These are phyloP conservation scores for Microthlaspi erraticum DNA, from an alignment of 345 rosid species.

Conservation along the genomic window DNA sequence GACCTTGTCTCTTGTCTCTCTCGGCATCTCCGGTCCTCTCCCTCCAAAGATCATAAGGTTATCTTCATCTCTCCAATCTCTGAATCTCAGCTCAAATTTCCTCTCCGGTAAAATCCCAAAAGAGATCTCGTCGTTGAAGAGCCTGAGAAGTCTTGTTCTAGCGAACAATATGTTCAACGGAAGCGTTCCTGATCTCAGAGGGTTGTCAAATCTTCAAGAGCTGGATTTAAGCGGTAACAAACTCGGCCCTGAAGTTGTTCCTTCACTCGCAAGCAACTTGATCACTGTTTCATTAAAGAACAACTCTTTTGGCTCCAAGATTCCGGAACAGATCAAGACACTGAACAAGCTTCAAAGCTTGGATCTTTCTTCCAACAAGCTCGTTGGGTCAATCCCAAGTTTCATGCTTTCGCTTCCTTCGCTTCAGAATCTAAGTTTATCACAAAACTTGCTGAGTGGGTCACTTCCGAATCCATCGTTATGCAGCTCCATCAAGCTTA, in stretches of 20 bases:
- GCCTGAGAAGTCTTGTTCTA: conserved; percentile 63
- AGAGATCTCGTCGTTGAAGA: conserved; percentile 55
- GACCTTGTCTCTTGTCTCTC: conserved; percentile 68
- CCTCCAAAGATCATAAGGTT: conserved; percentile 69
- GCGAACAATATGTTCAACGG: conserved; percentile 68
- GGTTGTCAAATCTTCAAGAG: conserved; percentile 54
- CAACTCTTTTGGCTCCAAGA: conserved; percentile 73
- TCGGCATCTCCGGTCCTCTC: conserved; percentile 85
- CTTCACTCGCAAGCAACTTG: conserved; percentile 59
- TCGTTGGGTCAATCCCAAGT: conserved; percentile 65
- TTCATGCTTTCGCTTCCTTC: conserved; percentile 62
- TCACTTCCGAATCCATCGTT: conserved; percentile 54
- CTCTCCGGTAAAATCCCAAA: conserved; percentile 67
- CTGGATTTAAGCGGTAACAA: conserved; percentile 63
- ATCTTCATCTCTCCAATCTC: conserved; percentile 55
- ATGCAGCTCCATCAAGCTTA: conserved; percentile 56
- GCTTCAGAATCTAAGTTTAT: conserved; percentile 61
- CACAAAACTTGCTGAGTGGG: conserved; percentile 65
- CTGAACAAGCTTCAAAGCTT: conserved; percentile 56
- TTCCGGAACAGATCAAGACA: conserved; percentile 56
- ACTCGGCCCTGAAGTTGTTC: conserved; percentile 66
- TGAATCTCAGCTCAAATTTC: conserved; percentile 79
- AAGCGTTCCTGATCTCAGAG: conserved; percentile 70
- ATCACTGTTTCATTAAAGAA: conserved; percentile 54
- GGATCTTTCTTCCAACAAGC: conserved; percentile 64